Evolutionary conservation across 441 rosid genomes (phyloP).

Genomic region (Breynia disticha): DNA sequence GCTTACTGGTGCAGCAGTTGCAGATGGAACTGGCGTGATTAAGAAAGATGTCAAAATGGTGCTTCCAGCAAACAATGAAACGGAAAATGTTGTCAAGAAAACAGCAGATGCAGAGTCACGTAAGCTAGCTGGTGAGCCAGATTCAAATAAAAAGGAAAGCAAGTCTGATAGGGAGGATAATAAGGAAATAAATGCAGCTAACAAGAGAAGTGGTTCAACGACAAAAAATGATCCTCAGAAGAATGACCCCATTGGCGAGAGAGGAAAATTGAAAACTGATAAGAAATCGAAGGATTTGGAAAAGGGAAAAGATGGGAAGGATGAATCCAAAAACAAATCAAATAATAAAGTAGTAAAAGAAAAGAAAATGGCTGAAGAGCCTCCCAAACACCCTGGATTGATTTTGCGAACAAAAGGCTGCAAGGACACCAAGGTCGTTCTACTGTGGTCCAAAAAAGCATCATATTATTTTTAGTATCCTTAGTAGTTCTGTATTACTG

Average conservation of each 20-base stretch:
- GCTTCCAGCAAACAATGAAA: constrained; percentile 20
- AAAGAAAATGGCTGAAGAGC: constrained; percentile 65
- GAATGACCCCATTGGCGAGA: constrained; percentile 29
- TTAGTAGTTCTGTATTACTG: constrained; percentile 2
- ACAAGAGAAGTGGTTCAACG: constrained; percentile 18
- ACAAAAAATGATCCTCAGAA: constrained; percentile 26
- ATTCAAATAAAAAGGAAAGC: constrained; percentile 25
- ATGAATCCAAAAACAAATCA: constrained; percentile 33
- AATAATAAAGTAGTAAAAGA: constrained; percentile 45
- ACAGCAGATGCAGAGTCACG: constrained; percentile 20
- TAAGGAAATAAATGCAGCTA: constrained; percentile 35
- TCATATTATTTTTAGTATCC: constrained; percentile 5
- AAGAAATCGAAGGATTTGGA: constrained; percentile 39
- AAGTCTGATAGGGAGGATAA: constrained; percentile 34
- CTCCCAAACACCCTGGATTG: constrained; percentile 80
- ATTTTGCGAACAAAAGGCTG: constrained; percentile 51
- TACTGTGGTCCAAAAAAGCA: constrained; percentile 1
- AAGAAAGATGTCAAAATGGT: constrained; percentile 36
- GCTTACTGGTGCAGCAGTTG: constrained; percentile 32
- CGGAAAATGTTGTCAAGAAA: constrained; percentile 26
- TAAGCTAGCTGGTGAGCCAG: constrained; percentile 28
- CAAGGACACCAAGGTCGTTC: constrained; percentile 66
- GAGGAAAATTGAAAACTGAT: constrained; percentile 32
- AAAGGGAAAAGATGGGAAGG: constrained; percentile 42
- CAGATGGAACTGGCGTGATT: constrained; percentile 24